Conservation (phyloP, 352 stramenopile genomes). For the Elongisporangium anandrum region DNA sequence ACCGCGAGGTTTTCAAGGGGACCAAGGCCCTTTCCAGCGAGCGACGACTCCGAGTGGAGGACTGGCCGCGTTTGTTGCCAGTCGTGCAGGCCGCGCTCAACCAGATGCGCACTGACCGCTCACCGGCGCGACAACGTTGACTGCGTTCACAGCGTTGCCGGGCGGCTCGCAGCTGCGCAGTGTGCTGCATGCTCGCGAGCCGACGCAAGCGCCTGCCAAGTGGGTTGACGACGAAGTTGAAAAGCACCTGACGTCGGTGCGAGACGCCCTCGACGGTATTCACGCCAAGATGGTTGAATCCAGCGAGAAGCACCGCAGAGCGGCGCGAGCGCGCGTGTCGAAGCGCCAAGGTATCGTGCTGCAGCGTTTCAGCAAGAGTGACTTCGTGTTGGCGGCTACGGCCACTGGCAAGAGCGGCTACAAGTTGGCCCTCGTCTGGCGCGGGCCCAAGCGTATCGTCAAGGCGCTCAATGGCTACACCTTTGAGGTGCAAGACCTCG, state of each 20-base stretch:
- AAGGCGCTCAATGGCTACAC: conserved; percentile 7
- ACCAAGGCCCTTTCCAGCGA: background rate
- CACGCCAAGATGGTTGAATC: background rate
- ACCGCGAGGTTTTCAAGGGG: conserved; percentile 18
- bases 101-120: conserved; percentile 6
- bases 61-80: conserved; percentile 6
- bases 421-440: conserved; percentile 17
- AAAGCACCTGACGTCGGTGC: background rate
- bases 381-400: conserved; percentile 14
- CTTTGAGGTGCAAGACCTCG: conserved; percentile 19
- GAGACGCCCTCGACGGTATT: conserved; percentile 6
- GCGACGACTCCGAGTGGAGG: background rate
- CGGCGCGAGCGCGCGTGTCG: conserved; percentile 5
- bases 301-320: conserved; percentile 7
- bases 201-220: background rate
- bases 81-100: conserved; percentile 13
- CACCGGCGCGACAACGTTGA: conserved; percentile 1
- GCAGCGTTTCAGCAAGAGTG: conserved; percentile 6
- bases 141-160: conserved; percentile 9
- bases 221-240: conserved; percentile 7
- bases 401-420: conserved; percentile 1
- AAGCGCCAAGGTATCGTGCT: conserved; percentile 5
- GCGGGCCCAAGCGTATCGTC: conserved; percentile 8
- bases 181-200: conserved; percentile 1
- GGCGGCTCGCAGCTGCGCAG: background rate